phyloP scores from a whole-genome alignment of 1,139 yeast genomes.

The Saccharomyces pastorianus region DNA sequence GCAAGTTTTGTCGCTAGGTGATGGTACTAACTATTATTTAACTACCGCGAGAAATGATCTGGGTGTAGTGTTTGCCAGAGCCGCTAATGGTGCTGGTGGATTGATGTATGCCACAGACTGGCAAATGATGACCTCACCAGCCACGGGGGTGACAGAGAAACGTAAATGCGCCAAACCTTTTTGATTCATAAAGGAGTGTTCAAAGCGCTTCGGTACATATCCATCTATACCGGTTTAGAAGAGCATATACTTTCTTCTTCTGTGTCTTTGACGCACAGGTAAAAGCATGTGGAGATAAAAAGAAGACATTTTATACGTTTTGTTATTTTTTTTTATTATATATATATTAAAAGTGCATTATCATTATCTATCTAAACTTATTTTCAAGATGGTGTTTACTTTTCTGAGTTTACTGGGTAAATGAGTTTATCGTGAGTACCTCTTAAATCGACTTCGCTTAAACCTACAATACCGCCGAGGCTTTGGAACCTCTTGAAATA shows the following conservation, averaged over 20 bases:
- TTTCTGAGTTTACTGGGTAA: slow-evolving; percentile 30
- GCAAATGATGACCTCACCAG: slow-evolving; percentile 87
- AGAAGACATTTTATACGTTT: not conserved
- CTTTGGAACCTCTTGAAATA: slow-evolving; percentile 56
- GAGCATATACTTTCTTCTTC: not conserved
- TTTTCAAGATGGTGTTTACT: not conserved
- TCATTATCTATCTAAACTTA: not conserved
- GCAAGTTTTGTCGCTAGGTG: slow-evolving; percentile 75
- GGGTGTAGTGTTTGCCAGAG: slow-evolving; percentile 86
- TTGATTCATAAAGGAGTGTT: slow-evolving; percentile 14
- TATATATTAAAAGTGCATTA: not conserved
- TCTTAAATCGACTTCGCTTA: slow-evolving; percentile 75
- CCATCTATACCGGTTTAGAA: not conserved
- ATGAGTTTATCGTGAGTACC: slow-evolving; percentile 43
- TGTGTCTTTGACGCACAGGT: no score
- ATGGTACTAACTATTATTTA: slow-evolving; percentile 82
- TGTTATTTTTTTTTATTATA: not conserved
- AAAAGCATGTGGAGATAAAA: no score
- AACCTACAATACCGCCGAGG: slow-evolving; percentile 66
- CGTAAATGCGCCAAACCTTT: slow-evolving; percentile 94
- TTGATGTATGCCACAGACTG: slow-evolving; percentile 89
- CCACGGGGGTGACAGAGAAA: slow-evolving; percentile 64
- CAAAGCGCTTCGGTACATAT: not conserved
- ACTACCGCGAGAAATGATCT: slow-evolving; percentile 85
- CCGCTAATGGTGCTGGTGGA: slow-evolving; percentile 62